These are phyloP conservation scores for Podospora didyma DNA, from an alignment of 495 filamentous ascomycete genomes.

Conservation along the genomic window DNA sequence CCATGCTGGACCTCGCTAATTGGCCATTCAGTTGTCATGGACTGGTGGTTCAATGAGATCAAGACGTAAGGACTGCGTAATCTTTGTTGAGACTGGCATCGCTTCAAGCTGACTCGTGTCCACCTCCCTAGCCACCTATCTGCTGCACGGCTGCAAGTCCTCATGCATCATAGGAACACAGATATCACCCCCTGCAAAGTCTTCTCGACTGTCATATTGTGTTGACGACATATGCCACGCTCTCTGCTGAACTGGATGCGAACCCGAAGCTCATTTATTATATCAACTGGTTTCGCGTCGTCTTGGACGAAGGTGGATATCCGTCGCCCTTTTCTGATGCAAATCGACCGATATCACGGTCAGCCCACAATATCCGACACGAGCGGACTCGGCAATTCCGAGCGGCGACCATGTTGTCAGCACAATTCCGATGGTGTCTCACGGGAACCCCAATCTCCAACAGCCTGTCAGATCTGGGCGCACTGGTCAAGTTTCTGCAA, in stretches of 20 bases:
- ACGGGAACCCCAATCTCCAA: not conserved
- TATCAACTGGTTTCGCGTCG: not conserved
- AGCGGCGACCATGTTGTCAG: not conserved
- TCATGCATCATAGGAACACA: not conserved
- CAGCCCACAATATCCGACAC: constrained; percentile 1
- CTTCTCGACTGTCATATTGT: not conserved
- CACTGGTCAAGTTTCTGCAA: not conserved
- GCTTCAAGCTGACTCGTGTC: not conserved
- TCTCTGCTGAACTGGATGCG: not conserved
- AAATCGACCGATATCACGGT: not conserved
- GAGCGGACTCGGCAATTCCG: not conserved
- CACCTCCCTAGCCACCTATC: not conserved
- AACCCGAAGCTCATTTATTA: not conserved
- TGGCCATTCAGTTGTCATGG: not conserved
- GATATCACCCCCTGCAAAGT: not conserved
- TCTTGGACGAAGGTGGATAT: not conserved
- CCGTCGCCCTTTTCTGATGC: not conserved
- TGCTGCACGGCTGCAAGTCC: not conserved
- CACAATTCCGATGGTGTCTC: not conserved
- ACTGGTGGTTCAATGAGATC: not conserved
- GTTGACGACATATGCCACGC: not conserved
- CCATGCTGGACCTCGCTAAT: too few species aligned
- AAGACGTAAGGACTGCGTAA: not conserved
- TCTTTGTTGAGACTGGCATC: not conserved
- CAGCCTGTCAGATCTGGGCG: not conserved